phyloP scores from a whole-genome alignment of 1,284 basidiomycete species.

The Rhodotorula mucilaginosa region DNA sequence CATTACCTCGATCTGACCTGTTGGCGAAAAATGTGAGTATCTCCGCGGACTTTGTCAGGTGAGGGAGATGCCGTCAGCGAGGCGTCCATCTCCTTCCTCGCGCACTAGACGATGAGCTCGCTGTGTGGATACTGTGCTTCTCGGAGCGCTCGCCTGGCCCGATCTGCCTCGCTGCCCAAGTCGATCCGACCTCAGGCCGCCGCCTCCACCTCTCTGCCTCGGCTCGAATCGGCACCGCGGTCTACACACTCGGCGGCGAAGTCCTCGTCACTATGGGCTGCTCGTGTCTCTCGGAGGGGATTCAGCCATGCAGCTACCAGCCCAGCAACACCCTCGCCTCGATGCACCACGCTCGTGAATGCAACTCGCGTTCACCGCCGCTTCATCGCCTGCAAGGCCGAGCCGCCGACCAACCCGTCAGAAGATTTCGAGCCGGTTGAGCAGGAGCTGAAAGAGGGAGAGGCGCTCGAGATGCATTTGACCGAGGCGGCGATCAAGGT shows the following conservation, averaged over 20 bases:
- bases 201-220: too few relatives aligned
- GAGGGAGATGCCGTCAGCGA: too few relatives aligned
- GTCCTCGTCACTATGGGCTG: neutral
- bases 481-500: slow-evolving; percentile 26
- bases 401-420: slow-evolving; percentile 20
- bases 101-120: too few relatives aligned
- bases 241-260: neutral
- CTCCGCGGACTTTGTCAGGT: too few relatives aligned
- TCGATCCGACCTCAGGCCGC: too few relatives aligned
- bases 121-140: too few relatives aligned
- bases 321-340: neutral
- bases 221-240: neutral
- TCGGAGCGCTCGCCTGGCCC: too few relatives aligned
- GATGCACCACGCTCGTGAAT: neutral
- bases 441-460: slow-evolving; percentile 7
- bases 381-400: slow-evolving; percentile 9
- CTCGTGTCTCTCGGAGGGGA: too few relatives aligned
- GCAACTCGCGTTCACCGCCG: neutral
- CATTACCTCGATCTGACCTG: too few relatives aligned
- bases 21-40: too few relatives aligned
- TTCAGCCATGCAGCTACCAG: neutral
- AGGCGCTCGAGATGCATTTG: slow-evolving; percentile 17
- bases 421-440: slow-evolving; percentile 32
- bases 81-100: too few relatives aligned
- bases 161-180: too few relatives aligned